phyloP scores from a whole-genome alignment of 768 basidiomycete species.

The Tubosaeta sp. region DNA sequence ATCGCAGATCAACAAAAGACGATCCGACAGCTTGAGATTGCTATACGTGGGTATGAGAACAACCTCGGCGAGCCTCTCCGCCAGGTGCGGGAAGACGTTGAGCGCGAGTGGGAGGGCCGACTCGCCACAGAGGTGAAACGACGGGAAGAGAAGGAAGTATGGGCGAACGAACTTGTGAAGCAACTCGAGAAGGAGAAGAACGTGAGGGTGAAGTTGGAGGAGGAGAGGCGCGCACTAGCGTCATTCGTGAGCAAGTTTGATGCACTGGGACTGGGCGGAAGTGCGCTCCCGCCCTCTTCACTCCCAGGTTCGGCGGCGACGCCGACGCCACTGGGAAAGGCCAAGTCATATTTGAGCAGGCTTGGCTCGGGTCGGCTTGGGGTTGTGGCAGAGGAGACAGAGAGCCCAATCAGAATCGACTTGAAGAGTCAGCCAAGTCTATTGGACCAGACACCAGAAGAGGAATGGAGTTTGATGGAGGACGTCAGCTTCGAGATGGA shows the following conservation, averaged over 20 bases:
- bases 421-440: constrained; percentile 45
- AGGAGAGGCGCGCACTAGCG: constrained; percentile 71
- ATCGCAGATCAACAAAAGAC: constrained; percentile 71
- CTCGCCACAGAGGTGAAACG: constrained; percentile 54
- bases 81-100: constrained; percentile 66
- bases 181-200: constrained; percentile 79
- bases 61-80: constrained; percentile 66
- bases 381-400: constrained; percentile 30
- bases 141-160: constrained; percentile 66
- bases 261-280: constrained; percentile 52
- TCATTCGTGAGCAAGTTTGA: constrained; percentile 84
- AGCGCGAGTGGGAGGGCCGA: constrained; percentile 64
- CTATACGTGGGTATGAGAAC: constrained; percentile 66
- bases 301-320: constrained; percentile 1
- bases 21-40: constrained; percentile 74
- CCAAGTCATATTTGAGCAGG: constrained; percentile 47
- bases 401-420: constrained; percentile 53
- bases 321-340: constrained; percentile 32
- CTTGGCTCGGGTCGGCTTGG: constrained; percentile 21
- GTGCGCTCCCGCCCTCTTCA: constrained; percentile 25
- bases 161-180: constrained; percentile 70
- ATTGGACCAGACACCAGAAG: constrained; percentile 58
- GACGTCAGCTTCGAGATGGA: constrained; percentile 55
- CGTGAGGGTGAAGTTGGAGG: constrained; percentile 64
- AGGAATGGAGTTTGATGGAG: constrained; percentile 42